These are phyloP conservation scores for Heterococcus sp. DNA, from an alignment of 108 stramenopile species.

Conservation along the genomic window DNA sequence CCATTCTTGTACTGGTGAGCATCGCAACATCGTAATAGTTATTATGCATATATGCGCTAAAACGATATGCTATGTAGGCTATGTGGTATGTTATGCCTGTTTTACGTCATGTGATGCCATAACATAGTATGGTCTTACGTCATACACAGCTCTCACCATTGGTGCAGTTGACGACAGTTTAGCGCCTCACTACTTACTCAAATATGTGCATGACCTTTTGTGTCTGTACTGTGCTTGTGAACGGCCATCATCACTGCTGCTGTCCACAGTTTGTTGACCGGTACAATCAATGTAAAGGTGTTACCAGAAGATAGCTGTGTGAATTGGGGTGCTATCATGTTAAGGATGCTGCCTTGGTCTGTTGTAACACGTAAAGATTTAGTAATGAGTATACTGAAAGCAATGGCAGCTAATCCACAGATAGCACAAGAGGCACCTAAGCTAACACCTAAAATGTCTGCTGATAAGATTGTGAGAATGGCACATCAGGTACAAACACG, in stretches of 20 bases:
- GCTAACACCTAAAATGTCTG: slow-evolving; percentile 73
- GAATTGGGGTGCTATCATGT: slow-evolving; percentile 85
- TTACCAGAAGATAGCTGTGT: slow-evolving; percentile 86
- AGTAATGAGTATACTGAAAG: slow-evolving; percentile 85
- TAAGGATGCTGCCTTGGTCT: slow-evolving; percentile 76
- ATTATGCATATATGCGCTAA: too few relatives aligned
- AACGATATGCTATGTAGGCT: too few relatives aligned
- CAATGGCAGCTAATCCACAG: slow-evolving; percentile 82
- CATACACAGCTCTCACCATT: too few relatives aligned
- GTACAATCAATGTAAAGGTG: slow-evolving; percentile 81
- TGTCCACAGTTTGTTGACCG: slow-evolving; percentile 59
- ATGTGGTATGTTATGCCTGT: too few relatives aligned
- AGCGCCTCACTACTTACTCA: background rate
- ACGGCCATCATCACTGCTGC: too few relatives aligned
- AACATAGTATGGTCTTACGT: too few relatives aligned
- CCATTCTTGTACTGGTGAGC: too few relatives aligned
- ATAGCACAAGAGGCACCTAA: slow-evolving; percentile 80
- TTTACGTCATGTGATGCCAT: too few relatives aligned
- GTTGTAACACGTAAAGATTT: slow-evolving; percentile 80
- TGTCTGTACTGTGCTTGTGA: background rate
- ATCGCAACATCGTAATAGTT: too few relatives aligned
- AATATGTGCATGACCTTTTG: background rate
- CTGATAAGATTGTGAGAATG: slow-evolving; percentile 51
- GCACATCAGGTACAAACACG: slow-evolving; percentile 12
- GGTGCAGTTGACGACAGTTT: too few relatives aligned